Evolutionary conservation across 345 rosid species (phyloP).

Genomic region (Heritiera littoralis): DNA sequence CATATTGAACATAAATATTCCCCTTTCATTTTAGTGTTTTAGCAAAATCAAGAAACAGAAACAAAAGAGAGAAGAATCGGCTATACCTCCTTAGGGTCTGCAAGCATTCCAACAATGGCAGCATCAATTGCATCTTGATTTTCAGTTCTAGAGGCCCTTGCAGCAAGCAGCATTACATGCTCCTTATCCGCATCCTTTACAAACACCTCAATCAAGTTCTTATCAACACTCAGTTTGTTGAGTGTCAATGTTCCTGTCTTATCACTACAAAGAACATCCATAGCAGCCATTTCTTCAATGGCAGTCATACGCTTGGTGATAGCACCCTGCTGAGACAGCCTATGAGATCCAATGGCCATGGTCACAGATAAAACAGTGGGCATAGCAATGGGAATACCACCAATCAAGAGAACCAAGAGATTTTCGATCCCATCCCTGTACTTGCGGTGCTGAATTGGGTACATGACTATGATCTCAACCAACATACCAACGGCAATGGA

Average conservation of each 20-base stretch:
- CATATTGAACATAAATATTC: conserved; percentile 13
- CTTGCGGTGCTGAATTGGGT: conserved; percentile 65
- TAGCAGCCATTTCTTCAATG: conserved; percentile 89
- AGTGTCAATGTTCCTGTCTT: conserved; percentile 83
- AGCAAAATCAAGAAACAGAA: not conserved
- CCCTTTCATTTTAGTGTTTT: not conserved
- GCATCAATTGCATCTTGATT: conserved; percentile 94
- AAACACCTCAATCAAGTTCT: conserved; percentile 68
- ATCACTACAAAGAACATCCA: conserved; percentile 90
- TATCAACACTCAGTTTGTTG: conserved; percentile 80
- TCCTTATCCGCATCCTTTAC: conserved; percentile 63
- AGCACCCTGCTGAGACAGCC: conserved; percentile 73
- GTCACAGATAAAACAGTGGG: conserved; percentile 82
- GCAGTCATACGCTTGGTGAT: conserved; percentile 92
- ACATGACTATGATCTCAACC: conserved; percentile 76
- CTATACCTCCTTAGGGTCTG: conserved; percentile 75
- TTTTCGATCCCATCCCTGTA: conserved; percentile 82
- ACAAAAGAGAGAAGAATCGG: not conserved
- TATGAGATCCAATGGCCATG: conserved; percentile 90
- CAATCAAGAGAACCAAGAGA: conserved; percentile 77
- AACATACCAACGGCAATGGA: conserved; percentile 67
- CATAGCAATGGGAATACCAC: conserved; percentile 92
- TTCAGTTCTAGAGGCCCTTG: conserved; percentile 81
- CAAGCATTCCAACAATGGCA: conserved; percentile 84
- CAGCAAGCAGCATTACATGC: conserved; percentile 64